Conservation (phyloP, 495 filamentous ascomycete genomes). For the Penicillium fimorum region DNA sequence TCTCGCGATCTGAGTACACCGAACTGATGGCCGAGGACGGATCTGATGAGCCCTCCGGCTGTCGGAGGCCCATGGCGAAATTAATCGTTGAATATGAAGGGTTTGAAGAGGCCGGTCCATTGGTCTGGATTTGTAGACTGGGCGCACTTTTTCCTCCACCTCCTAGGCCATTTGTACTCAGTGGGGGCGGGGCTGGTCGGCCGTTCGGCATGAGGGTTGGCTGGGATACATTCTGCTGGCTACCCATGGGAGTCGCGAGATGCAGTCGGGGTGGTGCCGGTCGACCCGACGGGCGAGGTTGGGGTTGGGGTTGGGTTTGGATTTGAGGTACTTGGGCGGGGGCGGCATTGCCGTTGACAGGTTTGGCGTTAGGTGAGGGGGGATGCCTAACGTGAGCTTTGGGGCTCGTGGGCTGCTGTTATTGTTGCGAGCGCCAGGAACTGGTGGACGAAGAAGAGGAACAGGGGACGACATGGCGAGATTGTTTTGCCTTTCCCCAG, state of each 20-base stretch:
- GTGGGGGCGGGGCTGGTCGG: constrained; percentile 51
- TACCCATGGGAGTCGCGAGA: constrained; percentile 83
- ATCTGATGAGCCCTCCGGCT: constrained; percentile 70
- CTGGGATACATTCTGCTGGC: constrained; percentile 59
- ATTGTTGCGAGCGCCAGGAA: constrained; percentile 67
- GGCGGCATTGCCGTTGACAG: constrained; percentile 48
- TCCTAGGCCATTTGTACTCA: constrained; percentile 58
- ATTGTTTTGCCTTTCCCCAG: constrained; percentile 47
- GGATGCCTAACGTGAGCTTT: constrained; percentile 86
- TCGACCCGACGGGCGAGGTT: constrained; percentile 39
- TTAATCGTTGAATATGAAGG: constrained; percentile 77
- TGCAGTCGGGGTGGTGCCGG: constrained; percentile 69
- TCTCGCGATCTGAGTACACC: constrained; percentile 72
- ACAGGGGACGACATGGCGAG: constrained; percentile 77
- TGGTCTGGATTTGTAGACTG: constrained; percentile 67
- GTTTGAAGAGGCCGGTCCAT: constrained; percentile 76
- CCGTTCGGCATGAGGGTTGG: constrained; percentile 46
- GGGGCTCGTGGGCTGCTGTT: constrained; percentile 60
- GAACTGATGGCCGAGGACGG: constrained; percentile 85
- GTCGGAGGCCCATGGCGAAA: constrained; percentile 63
- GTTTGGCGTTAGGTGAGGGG: constrained; percentile 74
- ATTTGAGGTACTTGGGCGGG: constrained; percentile 20
- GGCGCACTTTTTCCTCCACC: constrained; percentile 64
- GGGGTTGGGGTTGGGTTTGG: constrained; percentile 28
- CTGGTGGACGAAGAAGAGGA: constrained; percentile 79